Evolutionary conservation across 352 stramenopile genomes (phyloP), one percentile per base, ranked within the genome.

Genomic region (Globisporangium carolinianum): DNA sequence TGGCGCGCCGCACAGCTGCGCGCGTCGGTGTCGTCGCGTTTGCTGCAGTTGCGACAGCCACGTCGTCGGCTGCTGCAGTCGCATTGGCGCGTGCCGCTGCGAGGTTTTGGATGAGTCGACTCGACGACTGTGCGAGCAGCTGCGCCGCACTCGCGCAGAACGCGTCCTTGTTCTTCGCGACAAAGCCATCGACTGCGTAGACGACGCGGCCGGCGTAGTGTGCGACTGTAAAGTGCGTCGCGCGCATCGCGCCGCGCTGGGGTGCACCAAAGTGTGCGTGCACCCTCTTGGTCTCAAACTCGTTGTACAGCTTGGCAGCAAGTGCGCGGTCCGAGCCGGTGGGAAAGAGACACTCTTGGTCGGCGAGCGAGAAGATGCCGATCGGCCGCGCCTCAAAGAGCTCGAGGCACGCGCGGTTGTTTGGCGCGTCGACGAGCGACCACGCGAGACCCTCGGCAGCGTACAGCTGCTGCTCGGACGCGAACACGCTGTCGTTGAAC

Each of bases 401-500:
- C 55, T 89, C 76, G 10, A 96, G 71, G 41, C 85, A 95, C 41
- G 69, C 68, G 2, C 63, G 57, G 67, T 96, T 96, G 65, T 91
- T 83, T 1, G 83, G 82, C 49, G 91, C 94, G 43, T 88, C 80
- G 35, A 94, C 79, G 35, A 89, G 84, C 32, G 60, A 69, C 73
- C 78, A 91, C 38, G 62, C 60, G 48, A 97, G 94, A 7, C 71
- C 79, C 53, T 97, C 87, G 6, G 81, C 69, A 11, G 69, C 61
- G 64, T 95, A 91, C 51, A 93, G 57, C 35, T 73, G 66, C 61
- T 96, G 83, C 63, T 96, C 85, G 8, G 95, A 69, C 50, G 96
- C 95, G 51, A 99, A 98, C 38, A 98, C 88, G 61, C 93, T 92
- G 68, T 83, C 66, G 55, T 94, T 96, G 68, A 96, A 96, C 62